Percentiles rank a stretch among this genome's conserved stretches.
Conservation (phyloP, 306 rosid genomes). For the Prunus armeniaca region DNA sequence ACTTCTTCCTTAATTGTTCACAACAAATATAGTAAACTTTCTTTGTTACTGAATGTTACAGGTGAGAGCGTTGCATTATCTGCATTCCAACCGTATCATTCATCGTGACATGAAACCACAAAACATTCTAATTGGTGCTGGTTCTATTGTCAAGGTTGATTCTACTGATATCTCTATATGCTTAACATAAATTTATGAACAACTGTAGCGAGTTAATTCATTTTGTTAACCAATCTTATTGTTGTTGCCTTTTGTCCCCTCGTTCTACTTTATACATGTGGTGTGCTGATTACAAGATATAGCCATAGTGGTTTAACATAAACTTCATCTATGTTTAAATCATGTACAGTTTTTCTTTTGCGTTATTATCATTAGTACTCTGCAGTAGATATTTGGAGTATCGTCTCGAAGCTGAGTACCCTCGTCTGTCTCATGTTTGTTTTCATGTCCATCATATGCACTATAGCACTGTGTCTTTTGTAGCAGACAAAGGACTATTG, state of each 20-base stretch:
- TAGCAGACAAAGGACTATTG: too few relatives aligned
- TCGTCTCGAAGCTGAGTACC: not conserved
- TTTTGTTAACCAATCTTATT: not conserved
- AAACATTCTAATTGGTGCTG: conserved; percentile 94
- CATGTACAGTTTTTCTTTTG: too few relatives aligned
- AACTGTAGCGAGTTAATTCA: not conserved
- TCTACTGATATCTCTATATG: not conserved
- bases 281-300: not conserved
- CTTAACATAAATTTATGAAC: not conserved
- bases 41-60: conserved; percentile 34
- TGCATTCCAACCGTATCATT: conserved; percentile 94
- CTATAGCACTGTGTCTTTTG: not conserved
- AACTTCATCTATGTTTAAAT: too few relatives aligned
- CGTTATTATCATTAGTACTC: not conserved
- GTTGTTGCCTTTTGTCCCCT: not conserved
- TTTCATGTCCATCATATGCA: not conserved
- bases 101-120: conserved; percentile 99
- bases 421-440: not conserved
- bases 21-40: not conserved
- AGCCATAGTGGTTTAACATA: too few relatives aligned
- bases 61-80: conserved; percentile 90
- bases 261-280: not conserved
- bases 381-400: not conserved
- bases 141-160: conserved; percentile 88
- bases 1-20: not conserved